A percentile compares a stretch with the other conserved stretches of the same genome.
Conservation (phyloP, 2,329 filamentous ascomycete species). For the Curvularia verruculosa region DNA sequence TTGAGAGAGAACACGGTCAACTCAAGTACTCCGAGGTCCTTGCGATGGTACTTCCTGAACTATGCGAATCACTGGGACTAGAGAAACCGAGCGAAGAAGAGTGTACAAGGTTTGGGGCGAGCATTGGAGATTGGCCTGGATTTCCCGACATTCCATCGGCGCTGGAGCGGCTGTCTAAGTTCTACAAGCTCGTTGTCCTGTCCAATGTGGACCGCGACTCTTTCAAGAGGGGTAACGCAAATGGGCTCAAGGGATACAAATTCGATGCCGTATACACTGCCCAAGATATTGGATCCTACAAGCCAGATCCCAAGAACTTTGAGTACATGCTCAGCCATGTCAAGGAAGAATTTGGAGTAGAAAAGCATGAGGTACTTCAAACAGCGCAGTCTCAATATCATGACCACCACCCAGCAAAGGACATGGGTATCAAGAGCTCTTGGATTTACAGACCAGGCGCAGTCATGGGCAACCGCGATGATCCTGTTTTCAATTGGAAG, state of each 20-base stretch:
- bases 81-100: conserved; percentile 48
- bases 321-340: conserved; percentile 65
- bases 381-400: conserved; percentile 71
- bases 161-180: conserved; percentile 55
- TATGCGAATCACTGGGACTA: conserved; percentile 55
- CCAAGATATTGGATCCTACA: conserved; percentile 73
- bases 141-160: conserved; percentile 65
- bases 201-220: conserved; percentile 65
- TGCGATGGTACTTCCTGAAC: conserved; percentile 54
- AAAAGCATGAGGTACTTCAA: conserved; percentile 65
- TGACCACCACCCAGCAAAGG: conserved; percentile 70
- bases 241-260: conserved; percentile 58
- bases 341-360: conserved; percentile 61
- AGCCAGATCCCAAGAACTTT: conserved; percentile 70
- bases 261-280: conserved; percentile 74
- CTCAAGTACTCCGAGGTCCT: conserved; percentile 68
- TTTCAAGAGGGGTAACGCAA: conserved; percentile 57
- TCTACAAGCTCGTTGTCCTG: conserved; percentile 66
- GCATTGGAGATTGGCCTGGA: conserved; percentile 61
- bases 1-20: conserved; percentile 62
- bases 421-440: conserved; percentile 64
- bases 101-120: conserved; percentile 58
- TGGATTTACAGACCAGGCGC: conserved; percentile 67
- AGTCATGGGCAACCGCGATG: conserved; percentile 54
- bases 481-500: conserved; percentile 57